These are phyloP conservation scores for Globisporangium acanthophoron DNA, from an alignment of 352 stramenopile species.

Conservation along the genomic window DNA sequence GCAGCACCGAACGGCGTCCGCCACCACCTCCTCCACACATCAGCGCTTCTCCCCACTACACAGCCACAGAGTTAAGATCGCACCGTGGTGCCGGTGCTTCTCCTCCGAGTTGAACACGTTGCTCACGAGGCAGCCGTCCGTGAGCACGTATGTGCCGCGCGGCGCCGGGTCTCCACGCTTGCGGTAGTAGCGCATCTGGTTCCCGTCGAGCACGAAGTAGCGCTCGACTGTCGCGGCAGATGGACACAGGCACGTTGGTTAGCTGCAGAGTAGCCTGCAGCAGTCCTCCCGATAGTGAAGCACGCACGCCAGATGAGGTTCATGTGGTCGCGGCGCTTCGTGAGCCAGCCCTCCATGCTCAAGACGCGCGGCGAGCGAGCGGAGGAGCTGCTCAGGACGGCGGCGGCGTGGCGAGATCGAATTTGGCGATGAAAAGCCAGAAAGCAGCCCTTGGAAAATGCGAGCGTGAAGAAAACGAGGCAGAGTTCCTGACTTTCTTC, in stretches of 20 bases:
- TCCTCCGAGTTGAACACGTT: slow-evolving; percentile 85
- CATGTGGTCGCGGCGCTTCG: slow-evolving; percentile 87
- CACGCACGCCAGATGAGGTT: slow-evolving; percentile 87
- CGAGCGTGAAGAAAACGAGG: background rate
- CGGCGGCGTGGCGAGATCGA: background rate
- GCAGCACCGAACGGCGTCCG: too few species aligned
- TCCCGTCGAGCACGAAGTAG: slow-evolving; percentile 85
- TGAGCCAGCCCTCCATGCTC: slow-evolving; percentile 85
- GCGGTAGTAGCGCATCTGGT: slow-evolving; percentile 84
- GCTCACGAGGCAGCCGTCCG: slow-evolving; percentile 71
- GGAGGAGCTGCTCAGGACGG: background rate
- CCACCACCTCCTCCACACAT: too few species aligned
- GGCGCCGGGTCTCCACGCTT: slow-evolving; percentile 80
- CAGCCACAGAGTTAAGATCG: background rate
- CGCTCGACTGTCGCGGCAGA: slow-evolving; percentile 49
- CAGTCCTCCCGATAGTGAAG: too few species aligned
- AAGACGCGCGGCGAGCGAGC: background rate
- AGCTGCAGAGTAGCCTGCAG: too few species aligned
- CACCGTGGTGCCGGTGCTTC: slow-evolving; percentile 83
- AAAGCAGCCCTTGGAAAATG: background rate
- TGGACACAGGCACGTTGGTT: too few species aligned
- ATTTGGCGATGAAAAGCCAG: background rate
- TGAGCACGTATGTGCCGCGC: slow-evolving; percentile 82
- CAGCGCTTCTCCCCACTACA: too few species aligned
- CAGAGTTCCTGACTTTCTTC: background rate